Evolutionary conservation across 2,329 filamentous ascomycete species (phyloP).

Genomic region (Tolypocladium ovalisporum): DNA sequence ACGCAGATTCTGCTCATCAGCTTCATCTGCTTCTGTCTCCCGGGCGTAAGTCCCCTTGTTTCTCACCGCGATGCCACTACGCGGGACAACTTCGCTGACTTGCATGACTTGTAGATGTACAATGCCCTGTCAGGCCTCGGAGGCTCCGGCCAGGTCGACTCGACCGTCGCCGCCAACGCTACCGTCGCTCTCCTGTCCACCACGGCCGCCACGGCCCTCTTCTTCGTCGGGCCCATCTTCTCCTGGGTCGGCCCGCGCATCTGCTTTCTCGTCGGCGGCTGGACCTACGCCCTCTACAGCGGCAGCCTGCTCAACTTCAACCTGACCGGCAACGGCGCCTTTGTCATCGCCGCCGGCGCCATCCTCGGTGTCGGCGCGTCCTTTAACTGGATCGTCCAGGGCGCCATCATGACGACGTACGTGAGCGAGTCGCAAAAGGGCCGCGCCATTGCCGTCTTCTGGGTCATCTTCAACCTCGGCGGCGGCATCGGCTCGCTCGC

Average conservation of each 20-base stretch:
- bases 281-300: constrained; percentile 34
- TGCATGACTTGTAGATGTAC: constrained; percentile 26
- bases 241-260: constrained; percentile 28
- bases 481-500: constrained; percentile 32
- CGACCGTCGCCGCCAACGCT: constrained; percentile 32
- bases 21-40: constrained; percentile 37
- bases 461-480: constrained; percentile 36
- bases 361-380: constrained; percentile 33
- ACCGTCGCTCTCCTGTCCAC: constrained; percentile 31
- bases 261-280: constrained; percentile 31
- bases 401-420: constrained; percentile 37
- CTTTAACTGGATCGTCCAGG: constrained; percentile 34
- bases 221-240: constrained; percentile 32
- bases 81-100: not conserved
- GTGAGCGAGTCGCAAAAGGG: constrained; percentile 21
- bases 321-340: constrained; percentile 24
- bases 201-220: constrained; percentile 30
- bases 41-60: constrained; percentile 22
- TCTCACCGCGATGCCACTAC: not conserved
- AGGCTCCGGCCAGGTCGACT: constrained; percentile 33
- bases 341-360: constrained; percentile 32
- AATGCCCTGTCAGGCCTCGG: constrained; percentile 34
- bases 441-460: constrained; percentile 30
- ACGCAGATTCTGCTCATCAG: constrained; percentile 36
- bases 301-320: constrained; percentile 32